A percentile compares a stretch with the other conserved stretches of the same genome.
These are phyloP conservation scores for Lanzia echinophila DNA, from an alignment of 2,329 filamentous ascomycete species.

Conservation along the genomic window DNA sequence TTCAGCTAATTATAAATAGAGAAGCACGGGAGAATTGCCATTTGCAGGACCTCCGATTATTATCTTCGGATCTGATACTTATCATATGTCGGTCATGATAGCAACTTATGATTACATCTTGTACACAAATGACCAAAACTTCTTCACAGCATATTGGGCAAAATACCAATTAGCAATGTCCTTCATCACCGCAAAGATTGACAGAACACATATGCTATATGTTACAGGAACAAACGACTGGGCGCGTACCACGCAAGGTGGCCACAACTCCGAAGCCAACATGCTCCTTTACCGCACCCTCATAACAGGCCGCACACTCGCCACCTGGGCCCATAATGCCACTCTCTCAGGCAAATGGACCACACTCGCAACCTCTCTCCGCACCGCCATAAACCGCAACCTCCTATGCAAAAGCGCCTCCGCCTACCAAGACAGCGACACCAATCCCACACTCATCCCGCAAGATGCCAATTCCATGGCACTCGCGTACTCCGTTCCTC, in stretches of 20 bases:
- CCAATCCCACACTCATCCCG: constrained; percentile 48
- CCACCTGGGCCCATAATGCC: constrained; percentile 33
- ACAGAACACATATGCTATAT: constrained; percentile 25
- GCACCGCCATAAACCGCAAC: constrained; percentile 19
- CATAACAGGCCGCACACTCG: constrained; percentile 40
- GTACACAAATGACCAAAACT: constrained; percentile 46
- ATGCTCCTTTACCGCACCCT: constrained; percentile 39
- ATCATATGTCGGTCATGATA: constrained; percentile 54
- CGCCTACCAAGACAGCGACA: constrained; percentile 32
- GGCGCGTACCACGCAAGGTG: constrained; percentile 24
- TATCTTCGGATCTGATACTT: constrained; percentile 39
- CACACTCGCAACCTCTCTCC: constrained; percentile 12
- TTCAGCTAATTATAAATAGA: too few relatives aligned
- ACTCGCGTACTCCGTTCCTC: constrained; percentile 30
- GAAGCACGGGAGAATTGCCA: constrained; percentile 21
- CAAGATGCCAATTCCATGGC: constrained; percentile 56
- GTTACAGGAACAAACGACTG: constrained; percentile 26
- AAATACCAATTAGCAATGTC: constrained; percentile 44
- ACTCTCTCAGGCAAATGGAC: constrained; percentile 18
- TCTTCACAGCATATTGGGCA: constrained; percentile 42
- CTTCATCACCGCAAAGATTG: constrained; percentile 38
- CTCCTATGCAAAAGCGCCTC: constrained; percentile 19
- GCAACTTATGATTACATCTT: constrained; percentile 53
- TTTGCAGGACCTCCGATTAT: constrained; percentile 23
- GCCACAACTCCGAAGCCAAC: constrained; percentile 23